Evolutionary conservation across 768 basidiomycete species (phyloP), one percentile per base, ranked within the genome.

Genomic region (Fomitopsis pulvina): DNA sequence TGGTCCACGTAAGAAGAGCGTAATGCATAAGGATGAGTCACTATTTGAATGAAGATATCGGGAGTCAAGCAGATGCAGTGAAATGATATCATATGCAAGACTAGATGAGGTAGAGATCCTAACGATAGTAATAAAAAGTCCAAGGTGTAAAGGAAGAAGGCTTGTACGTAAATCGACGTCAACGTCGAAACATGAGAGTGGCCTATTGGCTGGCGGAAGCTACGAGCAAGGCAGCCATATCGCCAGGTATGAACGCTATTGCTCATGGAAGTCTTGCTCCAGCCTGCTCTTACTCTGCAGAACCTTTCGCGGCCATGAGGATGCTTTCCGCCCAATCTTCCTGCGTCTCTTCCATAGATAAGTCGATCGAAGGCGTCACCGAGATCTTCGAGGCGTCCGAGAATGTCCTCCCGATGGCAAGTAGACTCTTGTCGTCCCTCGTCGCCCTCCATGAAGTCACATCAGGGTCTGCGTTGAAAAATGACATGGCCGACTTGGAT

Each of bases 301-400:
- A n/a, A 24, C 28, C 50, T 2, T 49, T 43, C 1, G 57, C 85
- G n/a, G 83, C 85, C 65, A 80, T 64, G 51, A 90, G 63, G 43
- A 90, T 87, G 56, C 81, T 85, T 59, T 74, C 71, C 41, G 83
- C 83, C 87, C 88, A 91, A 60, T 87, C 79, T 43, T 79, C 83
- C 51, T 71, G 53, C 72, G 37, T 71, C 21, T 76, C 75, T 52
- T 77, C 59, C 58, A 57, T 55, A 50, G 57, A 63, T 52, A 67
- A 44, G 27, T 68, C 32, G 41, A 78, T 58, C 18, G 74, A 75
- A 32, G 79, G 63, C 56, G 74, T 76, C 51, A 75, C 75, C 24
- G 76, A 74, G 30, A 70, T 71, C 14, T 58, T 57, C 49, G 59
- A 53, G 5, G 54, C 54, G 3, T 29, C 34, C 11, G 45, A 51